Base-by-base conservation (phyloP, 1,284 basidiomycete genomes). In the Mrakiaceae sp. region DNA sequence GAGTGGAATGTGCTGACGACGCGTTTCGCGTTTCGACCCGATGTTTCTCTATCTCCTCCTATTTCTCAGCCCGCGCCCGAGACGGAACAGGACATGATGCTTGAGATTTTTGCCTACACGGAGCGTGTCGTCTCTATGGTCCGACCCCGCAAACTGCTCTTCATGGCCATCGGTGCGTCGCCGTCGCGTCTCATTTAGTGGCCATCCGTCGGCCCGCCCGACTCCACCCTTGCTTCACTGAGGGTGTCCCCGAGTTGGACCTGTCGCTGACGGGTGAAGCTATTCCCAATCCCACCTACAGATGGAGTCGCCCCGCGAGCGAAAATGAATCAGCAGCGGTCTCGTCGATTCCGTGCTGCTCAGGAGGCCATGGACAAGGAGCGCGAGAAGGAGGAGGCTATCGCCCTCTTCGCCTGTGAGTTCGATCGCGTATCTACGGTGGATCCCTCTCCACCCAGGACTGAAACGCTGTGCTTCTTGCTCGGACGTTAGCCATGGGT, bases 11-110 rank as follows among this genome's bases (percentile, higher is more conserved):
- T 27, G 2, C 27, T 27, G 27, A 58, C 11, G 40, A 67, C 62
- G 66, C 10, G 43, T 27, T 27, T 27, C 27, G 27, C 27, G 27
- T 27, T 27, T 53, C 40, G 58, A n/a, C 64, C 11, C 68, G 42
- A 71, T 46, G 55, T 58, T 0, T 14, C 58, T 42, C 50, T 51
- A 46, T 65, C 44, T 7, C 14, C 53, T 39, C 9, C 52, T 50
- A 10, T 47, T 47, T 39, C 11, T 0, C 71, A 90, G 84, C 90
- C 91, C 58, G 86, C 96, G 1, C 96, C 96, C 0, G 90, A 96
- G 75, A 97, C 93, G 2, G 96, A 99, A 75, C 90, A 93, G 74
- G 94, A 98, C 66, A 99, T 99, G 96, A 98, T 99, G 96, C 74
- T 90, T 39, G 96, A 98, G 75, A 83, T 99, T 54, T 98, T 99